Evolutionary conservation across 1,284 basidiomycete genomes (phyloP).

Genomic region (Wolfiporia cocos): DNA sequence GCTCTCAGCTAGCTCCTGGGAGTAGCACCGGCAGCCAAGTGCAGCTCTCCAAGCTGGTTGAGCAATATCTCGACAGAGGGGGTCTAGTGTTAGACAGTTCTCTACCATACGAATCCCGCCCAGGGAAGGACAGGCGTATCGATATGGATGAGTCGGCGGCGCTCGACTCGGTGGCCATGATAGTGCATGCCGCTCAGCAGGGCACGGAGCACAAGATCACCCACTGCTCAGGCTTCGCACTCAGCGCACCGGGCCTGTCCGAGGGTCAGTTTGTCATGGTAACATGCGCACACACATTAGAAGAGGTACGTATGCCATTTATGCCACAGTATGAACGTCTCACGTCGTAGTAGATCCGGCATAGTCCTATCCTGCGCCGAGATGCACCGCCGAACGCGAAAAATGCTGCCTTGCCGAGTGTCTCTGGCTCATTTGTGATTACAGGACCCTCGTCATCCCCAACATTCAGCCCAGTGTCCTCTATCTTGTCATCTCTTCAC

Average conservation of each 20-base stretch:
- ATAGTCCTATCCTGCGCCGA: slow-evolving; percentile 18
- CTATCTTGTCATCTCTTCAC: slow-evolving; percentile 52
- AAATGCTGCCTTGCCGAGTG: no score
- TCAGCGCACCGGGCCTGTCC: slow-evolving; percentile 29
- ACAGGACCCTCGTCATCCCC: slow-evolving; percentile 20
- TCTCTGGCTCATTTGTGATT: slow-evolving; percentile 42
- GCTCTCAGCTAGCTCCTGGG: neutral
- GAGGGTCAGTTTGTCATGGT: slow-evolving; percentile 38
- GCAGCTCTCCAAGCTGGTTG: slow-evolving; percentile 19
- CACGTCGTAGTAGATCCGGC: slow-evolving; percentile 34
- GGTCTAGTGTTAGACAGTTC: slow-evolving; percentile 37
- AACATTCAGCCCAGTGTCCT: slow-evolving; percentile 38
- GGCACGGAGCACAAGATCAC: slow-evolving; percentile 42
- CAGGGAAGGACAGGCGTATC: slow-evolving; percentile 28
- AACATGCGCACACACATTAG: slow-evolving; percentile 65
- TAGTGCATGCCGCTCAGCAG: slow-evolving; percentile 54
- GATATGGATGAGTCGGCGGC: slow-evolving; percentile 27
- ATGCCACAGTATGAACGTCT: no score
- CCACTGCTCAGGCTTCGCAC: slow-evolving; percentile 58
- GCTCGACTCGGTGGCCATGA: slow-evolving; percentile 34
- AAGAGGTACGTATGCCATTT: slow-evolving; percentile 38
- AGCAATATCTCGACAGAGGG: slow-evolving; percentile 33
- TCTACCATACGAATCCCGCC: slow-evolving; percentile 47
- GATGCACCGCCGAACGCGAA: no score
- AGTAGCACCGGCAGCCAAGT: slow-evolving; percentile 1